Evolutionary conservation across 83 land plant genomes (phyloP), one percentile per base, ranked within the genome.

Genomic region (Diphasiastrum complanatum): DNA sequence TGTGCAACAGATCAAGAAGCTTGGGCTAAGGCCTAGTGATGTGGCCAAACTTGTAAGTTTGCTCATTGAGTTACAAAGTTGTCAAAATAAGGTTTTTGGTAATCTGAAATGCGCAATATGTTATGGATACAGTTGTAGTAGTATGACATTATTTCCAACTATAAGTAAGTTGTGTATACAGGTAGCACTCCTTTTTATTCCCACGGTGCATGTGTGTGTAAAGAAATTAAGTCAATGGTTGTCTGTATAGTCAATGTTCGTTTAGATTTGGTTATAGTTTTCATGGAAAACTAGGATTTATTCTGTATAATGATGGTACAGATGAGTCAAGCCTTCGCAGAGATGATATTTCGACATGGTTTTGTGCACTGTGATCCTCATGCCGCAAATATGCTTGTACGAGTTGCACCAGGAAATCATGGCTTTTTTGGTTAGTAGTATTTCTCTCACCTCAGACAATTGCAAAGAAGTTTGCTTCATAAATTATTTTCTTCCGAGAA

Each of bases 291-390:
- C n/a, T 14, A 6, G 14, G 34, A 22, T 58, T 25, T 12, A 35
- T 2, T 25, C n/a, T 18, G 12, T 31, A 50, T 48, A 23, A 28
- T 64, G 11, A 5, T 33, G 10, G 31, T 64, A 33, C 83, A 92
- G 97, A 62, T 92, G 2, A 93, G 84, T 51, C 78, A 81, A 63
- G 69, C 83, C 11, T 93, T 93, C 81, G 98, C 96, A 57, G 88
- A 89, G 37, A 93, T 95, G 99, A 95, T 83, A 37, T 95, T 83
- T 53, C 85, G 66, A 60, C 99, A 95, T 80, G 99, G 96, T 10
- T 95, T 95, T 89, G 99, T 95, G 36, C 96, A 95, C 66, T 95
- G 99, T 80, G 99, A 95, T 51, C 99, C 99, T 18, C 99, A 95
- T 82, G 96, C 96, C 59, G 99, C 99, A 10, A 95, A 89, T 51